Conservation (phyloP, 176 grass and related monocot species). For the Poa annua region DNA sequence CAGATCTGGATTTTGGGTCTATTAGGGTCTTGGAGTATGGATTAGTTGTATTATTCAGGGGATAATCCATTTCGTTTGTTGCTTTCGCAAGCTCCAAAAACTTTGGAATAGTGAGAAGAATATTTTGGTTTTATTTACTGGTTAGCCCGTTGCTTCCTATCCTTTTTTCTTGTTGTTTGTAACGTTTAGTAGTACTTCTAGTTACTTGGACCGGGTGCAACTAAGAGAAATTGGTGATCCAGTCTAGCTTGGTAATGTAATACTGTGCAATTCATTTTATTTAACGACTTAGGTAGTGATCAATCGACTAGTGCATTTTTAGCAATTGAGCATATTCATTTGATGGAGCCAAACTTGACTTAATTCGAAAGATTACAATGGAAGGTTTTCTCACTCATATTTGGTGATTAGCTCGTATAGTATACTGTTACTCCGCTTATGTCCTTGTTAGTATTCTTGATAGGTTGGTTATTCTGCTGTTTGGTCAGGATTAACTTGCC, state of each 20-base stretch:
- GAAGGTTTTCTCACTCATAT: neutral
- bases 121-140: conserved; percentile 6
- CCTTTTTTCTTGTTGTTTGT: conserved; percentile 14
- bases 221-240: neutral
- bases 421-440: neutral
- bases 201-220: conserved; percentile 7
- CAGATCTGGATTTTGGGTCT: neutral
- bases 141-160: neutral
- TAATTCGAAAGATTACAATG: neutral
- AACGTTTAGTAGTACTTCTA: neutral
- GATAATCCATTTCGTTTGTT: conserved; percentile 33
- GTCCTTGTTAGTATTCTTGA: conserved; percentile 1
- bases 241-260: neutral
- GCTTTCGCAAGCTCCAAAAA: neutral
- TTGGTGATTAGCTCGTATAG: neutral
- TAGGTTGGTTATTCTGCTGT: neutral
- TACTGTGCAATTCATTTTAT: neutral
- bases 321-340: neutral
- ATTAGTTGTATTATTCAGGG: neutral
- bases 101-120: conserved; percentile 24
- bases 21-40: neutral
- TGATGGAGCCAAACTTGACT: neutral
- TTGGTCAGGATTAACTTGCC: conserved; percentile 15
- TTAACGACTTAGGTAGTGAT: neutral
- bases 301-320: neutral